Evolutionary conservation across 1,139 yeast genomes (phyloP).

Genomic region (Hyphopichia khmerensis): DNA sequence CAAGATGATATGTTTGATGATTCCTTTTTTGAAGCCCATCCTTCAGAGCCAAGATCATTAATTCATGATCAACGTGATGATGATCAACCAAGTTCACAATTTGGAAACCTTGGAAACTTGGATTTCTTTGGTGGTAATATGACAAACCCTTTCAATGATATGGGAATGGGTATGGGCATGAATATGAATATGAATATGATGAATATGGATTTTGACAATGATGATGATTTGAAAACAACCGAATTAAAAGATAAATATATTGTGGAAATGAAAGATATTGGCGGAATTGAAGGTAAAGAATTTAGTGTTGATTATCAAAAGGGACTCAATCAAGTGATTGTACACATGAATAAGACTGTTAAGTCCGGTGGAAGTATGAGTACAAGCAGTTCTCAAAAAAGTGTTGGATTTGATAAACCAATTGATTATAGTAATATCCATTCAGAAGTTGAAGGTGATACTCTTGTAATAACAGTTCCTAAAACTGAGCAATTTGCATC

Average conservation of each 20-base stretch:
- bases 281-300: conserved; percentile 5
- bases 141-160: not conserved
- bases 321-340: conserved; percentile 1
- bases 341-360: not conserved
- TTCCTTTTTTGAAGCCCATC: not conserved
- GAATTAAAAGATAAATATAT: conserved; percentile 1
- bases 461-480: conserved; percentile 1
- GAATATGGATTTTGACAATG: not conserved
- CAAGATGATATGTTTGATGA: not conserved
- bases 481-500: not conserved
- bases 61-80: not conserved
- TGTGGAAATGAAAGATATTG: conserved; percentile 2
- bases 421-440: conserved; percentile 2
- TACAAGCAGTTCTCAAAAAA: conserved; percentile 3
- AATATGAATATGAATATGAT: not conserved
- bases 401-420: conserved; percentile 4
- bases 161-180: not conserved
- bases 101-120: not conserved
- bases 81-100: not conserved
- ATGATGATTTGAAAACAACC: not conserved
- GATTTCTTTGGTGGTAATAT: not conserved
- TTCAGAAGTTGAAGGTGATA: not conserved
- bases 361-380: not conserved
- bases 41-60: not conserved
- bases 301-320: conserved; percentile 3